phyloP scores from a whole-genome alignment of 345 rosid species.

The Salix brachista region DNA sequence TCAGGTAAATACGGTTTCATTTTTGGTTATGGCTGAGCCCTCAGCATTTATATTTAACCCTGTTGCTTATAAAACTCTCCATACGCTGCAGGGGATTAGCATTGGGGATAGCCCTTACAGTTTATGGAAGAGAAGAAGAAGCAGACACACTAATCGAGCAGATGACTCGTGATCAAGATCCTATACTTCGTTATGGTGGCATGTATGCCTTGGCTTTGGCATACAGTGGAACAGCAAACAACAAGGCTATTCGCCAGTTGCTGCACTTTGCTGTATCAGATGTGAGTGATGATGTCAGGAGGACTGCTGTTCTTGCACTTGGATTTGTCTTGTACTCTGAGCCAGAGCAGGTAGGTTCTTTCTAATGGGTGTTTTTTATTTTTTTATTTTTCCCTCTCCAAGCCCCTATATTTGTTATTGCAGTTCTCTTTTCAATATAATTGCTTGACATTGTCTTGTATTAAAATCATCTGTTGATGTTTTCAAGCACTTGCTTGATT shows the following conservation, averaged over 20 bases:
- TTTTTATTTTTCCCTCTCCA: not conserved
- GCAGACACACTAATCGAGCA: slow-evolving; percentile 98
- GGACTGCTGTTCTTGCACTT: slow-evolving; percentile 97
- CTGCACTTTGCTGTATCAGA: slow-evolving; percentile 99
- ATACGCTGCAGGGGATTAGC: slow-evolving; percentile 69
- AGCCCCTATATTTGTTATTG: not conserved
- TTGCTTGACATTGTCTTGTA: not conserved
- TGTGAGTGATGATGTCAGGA: slow-evolving; percentile 95
- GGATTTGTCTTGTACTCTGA: slow-evolving; percentile 97
- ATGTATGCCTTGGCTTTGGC: slow-evolving; percentile 98
- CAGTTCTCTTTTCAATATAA: slow-evolving; percentile 4
- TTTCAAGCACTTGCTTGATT: not conserved
- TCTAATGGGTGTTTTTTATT: not conserved
- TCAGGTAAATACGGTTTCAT: slow-evolving; percentile 50
- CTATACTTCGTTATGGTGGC: slow-evolving; percentile 96
- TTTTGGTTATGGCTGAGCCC: not conserved
- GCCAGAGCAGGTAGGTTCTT: slow-evolving; percentile 79
- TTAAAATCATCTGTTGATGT: not conserved
- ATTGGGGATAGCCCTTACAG: slow-evolving; percentile 94
- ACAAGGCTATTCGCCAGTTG: slow-evolving; percentile 97
- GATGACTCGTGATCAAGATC: slow-evolving; percentile 98
- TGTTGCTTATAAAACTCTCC: not conserved
- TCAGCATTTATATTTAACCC: not conserved
- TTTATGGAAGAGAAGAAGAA: slow-evolving; percentile 98
- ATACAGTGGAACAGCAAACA: slow-evolving; percentile 95